Evolutionary conservation across 1,284 basidiomycete genomes (phyloP).

Genomic region (Melampsora americana): DNA sequence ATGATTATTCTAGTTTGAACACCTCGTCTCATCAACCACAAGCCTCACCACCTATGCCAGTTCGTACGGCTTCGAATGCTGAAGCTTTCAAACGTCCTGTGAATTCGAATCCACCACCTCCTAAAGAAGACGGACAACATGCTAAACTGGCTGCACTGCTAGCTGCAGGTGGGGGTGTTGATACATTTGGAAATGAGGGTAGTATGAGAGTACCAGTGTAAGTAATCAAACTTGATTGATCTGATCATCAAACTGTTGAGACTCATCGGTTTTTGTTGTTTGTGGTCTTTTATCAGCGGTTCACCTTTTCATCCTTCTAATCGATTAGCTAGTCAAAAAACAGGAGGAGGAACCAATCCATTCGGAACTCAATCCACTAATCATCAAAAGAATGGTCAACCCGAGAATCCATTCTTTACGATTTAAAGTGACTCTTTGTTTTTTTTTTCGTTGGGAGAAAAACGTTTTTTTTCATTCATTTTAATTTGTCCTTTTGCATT

Average conservation of each 20-base stretch:
- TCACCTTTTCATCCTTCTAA: conserved; percentile 44
- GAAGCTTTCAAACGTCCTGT: conserved; percentile 48
- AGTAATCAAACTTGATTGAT: conserved; percentile 8
- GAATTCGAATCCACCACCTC: conserved; percentile 46
- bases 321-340: conserved; percentile 28
- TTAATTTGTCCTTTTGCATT: too few species aligned
- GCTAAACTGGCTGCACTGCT: conserved; percentile 72
- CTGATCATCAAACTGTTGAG: neutral
- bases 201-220: conserved; percentile 59
- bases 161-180: conserved; percentile 70
- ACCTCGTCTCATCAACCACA: conserved; percentile 45
- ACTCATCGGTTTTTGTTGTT: neutral
- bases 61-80: conserved; percentile 49
- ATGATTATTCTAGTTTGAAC: conserved; percentile 50
- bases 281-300: conserved; percentile 16
- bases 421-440: too few species aligned
- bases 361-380: conserved; percentile 18
- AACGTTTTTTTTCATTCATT: too few species aligned
- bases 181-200: conserved; percentile 89
- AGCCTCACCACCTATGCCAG: conserved; percentile 51
- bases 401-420: conserved; percentile 43
- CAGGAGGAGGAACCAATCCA: conserved; percentile 25
- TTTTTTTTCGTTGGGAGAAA: too few species aligned
- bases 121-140: conserved; percentile 66
- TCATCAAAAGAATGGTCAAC: conserved; percentile 25